Conservation (phyloP, 1,284 basidiomycete species). For the Irpex sp. region DNA sequence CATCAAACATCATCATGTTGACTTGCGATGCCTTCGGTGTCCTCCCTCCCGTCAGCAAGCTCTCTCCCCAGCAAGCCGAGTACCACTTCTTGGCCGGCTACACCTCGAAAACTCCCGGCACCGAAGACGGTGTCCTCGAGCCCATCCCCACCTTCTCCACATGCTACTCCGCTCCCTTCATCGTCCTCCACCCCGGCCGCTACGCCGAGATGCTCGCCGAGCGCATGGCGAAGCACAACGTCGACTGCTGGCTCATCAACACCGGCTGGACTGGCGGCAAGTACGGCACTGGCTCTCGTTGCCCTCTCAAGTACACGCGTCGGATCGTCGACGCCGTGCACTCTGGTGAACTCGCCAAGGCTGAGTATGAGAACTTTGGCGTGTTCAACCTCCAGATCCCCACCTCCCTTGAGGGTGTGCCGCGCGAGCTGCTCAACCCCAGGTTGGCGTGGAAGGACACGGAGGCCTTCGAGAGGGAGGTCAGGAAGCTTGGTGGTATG, state of each 20-base stretch:
- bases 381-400: conserved; percentile 84
- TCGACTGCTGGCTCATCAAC: conserved; percentile 99
- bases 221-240: conserved; percentile 89
- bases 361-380: conserved; percentile 83
- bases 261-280: conserved; percentile 98
- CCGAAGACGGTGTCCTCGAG: conserved; percentile 97
- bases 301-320: conserved; percentile 94
- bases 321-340: conserved; percentile 97
- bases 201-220: conserved; percentile 98
- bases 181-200: conserved; percentile 92
- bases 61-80: conserved; percentile 92
- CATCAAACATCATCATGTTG: conserved; percentile 96
- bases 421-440: conserved; percentile 87
- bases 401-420: conserved; percentile 77
- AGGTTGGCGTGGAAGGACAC: conserved; percentile 81
- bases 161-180: conserved; percentile 98
- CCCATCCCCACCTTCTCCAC: conserved; percentile 99
- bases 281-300: conserved; percentile 88
- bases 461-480: conserved; percentile 82
- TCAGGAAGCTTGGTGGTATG: conserved; percentile 86
- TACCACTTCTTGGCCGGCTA: conserved; percentile 98
- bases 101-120: conserved; percentile 97
- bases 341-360: conserved; percentile 85
- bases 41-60: conserved; percentile 91
- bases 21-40: conserved; percentile 99